Evolutionary conservation across 257 asterid species (phyloP).

Genomic region (Solanum corneliomulleri): DNA sequence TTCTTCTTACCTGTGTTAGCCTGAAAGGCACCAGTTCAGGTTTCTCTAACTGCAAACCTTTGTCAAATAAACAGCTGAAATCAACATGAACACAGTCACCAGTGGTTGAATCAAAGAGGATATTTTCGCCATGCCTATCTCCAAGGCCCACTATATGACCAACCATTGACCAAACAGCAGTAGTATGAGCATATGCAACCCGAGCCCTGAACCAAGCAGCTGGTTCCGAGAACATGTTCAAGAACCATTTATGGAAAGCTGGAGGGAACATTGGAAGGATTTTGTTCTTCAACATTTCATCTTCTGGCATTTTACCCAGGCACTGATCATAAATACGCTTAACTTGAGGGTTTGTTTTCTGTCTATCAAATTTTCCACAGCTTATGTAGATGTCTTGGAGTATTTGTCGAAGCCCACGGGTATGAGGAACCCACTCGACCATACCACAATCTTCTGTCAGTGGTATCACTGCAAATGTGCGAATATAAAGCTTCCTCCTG

Average conservation of each 20-base stretch:
- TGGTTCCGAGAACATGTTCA: slow-evolving; percentile 91
- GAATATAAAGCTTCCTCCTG: slow-evolving; percentile 86
- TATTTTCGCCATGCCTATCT: slow-evolving; percentile 96
- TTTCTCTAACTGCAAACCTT: slow-evolving; percentile 90
- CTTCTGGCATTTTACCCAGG: slow-evolving; percentile 77
- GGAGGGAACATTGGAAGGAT: slow-evolving; percentile 97
- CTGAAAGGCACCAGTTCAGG: slow-evolving; percentile 98
- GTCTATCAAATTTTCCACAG: slow-evolving; percentile 85
- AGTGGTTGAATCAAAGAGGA: slow-evolving; percentile 89
- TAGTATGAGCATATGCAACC: slow-evolving; percentile 82
- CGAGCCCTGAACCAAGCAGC: slow-evolving; percentile 99
- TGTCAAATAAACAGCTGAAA: slow-evolving; percentile 96
- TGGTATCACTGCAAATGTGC: slow-evolving; percentile 95
- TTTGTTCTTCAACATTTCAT: slow-evolving; percentile 72
- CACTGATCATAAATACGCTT: slow-evolving; percentile 88
- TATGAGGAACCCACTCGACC: slow-evolving; percentile 99
- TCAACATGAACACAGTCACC: slow-evolving; percentile 99
- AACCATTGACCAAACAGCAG: slow-evolving; percentile 99
- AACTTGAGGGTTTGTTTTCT: slow-evolving; percentile 81
- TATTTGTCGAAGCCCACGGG: slow-evolving; percentile 89
- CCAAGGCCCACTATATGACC: slow-evolving; percentile 99
- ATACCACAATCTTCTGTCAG: slow-evolving; percentile 97
- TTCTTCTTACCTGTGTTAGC: slow-evolving; percentile 69
- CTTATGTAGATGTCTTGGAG: slow-evolving; percentile 90
- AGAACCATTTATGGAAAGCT: slow-evolving; percentile 86